A percentile compares a stretch with the other conserved stretches of the same genome.
Evolutionary conservation across 2,329 filamentous ascomycete genomes (phyloP).

Genomic region (Nothophoma quercina): DNA sequence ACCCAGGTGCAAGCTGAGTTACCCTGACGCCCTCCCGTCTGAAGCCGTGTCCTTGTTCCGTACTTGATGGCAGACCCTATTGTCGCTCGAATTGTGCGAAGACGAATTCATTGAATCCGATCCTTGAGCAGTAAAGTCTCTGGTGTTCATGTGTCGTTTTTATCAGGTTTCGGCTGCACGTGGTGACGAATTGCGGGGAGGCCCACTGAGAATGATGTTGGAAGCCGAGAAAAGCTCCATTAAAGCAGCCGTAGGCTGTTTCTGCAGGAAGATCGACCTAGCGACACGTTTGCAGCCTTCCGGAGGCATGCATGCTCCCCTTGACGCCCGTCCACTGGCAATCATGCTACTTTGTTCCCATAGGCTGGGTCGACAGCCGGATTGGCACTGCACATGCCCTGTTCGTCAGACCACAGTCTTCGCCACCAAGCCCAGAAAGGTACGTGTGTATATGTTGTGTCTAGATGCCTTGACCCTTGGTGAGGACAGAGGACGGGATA

Average conservation of each 20-base stretch:
- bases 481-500: too few species aligned
- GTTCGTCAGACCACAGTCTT: background rate
- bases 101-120: background rate
- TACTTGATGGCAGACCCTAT: background rate
- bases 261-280: background rate
- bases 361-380: conserved; percentile 1
- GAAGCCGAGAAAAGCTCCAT: background rate
- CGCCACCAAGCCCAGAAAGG: background rate
- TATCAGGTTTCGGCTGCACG: background rate
- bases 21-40: too few species aligned
- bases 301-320: background rate
- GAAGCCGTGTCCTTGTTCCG: background rate
- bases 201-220: background rate
- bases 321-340: background rate
- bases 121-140: too few species aligned
- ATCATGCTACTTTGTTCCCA: background rate
- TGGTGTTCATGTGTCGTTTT: background rate
- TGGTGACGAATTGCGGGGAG: background rate
- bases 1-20: background rate
- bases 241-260: background rate
- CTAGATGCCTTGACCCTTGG: too few species aligned
- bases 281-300: background rate
- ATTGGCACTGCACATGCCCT: background rate
- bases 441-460: background rate
- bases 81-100: background rate